Conservation (phyloP, 768 basidiomycete species). For the Leucosporidium scottii region DNA sequence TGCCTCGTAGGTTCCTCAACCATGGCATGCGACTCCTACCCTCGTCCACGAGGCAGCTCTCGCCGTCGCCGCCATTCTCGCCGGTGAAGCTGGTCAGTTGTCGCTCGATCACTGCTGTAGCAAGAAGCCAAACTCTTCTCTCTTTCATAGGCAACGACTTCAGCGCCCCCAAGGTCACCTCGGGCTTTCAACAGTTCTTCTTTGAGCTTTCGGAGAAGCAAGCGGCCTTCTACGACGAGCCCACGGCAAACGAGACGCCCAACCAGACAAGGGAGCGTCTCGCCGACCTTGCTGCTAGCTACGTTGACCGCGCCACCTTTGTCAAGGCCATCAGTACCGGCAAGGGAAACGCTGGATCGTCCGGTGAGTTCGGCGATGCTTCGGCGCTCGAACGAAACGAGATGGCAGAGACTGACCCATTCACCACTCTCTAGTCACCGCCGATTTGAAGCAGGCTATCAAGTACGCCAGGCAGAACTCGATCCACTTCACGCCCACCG, state of each 20-base stretch:
- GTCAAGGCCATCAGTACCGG: conserved; percentile 12
- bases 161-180: conserved; percentile 5
- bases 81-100: background rate
- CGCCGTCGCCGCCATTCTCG: conserved; percentile 13
- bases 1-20: conserved; percentile 14
- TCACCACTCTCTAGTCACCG: background rate
- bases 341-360: conserved; percentile 23
- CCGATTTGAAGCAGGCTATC: conserved; percentile 28
- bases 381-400: background rate
- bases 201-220: conserved; percentile 23
- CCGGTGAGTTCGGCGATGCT: background rate
- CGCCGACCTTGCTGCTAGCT: conserved; percentile 17
- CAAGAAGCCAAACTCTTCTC: background rate
- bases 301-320: conserved; percentile 8
- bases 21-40: conserved; percentile 26
- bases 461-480: conserved; percentile 15
- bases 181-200: conserved; percentile 12
- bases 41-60: conserved; percentile 31
- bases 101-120: background rate
- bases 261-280: conserved; percentile 24
- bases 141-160: background rate
- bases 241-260: conserved; percentile 17
- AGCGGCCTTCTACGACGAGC: conserved; percentile 29
- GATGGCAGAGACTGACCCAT: background rate
- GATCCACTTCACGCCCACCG: conserved; percentile 32